Base-by-base conservation (phyloP, 2,329 filamentous ascomycete genomes). In the Aspergillus sp. region DNA sequence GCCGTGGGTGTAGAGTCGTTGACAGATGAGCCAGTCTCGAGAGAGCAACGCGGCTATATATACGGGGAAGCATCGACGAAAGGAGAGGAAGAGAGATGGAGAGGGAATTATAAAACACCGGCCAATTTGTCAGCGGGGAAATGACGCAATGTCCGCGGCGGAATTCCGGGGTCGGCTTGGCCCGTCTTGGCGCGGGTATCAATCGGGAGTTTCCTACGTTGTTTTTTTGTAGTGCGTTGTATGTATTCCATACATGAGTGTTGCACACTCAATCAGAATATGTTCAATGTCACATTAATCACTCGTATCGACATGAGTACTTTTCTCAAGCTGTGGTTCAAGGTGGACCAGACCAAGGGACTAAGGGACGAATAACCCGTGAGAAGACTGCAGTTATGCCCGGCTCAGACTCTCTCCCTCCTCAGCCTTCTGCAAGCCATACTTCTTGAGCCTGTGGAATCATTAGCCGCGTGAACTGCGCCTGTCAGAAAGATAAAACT, bases 371-470 rank as follows among this genome's bases (percentile, higher is more conserved):
- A 22, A 22, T 22, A 22, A 22, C 6, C 10, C 19, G 10, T 22
- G 19, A 22, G 10, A 22, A 22, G 19, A 22, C 5, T 6, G 6
- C 19, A 22, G 10, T 22, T 22, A 22, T 5, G 19, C 19, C 19
- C 19, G 19, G 19, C 19, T 22, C 45, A 52, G 17, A 30, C 36
- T 47, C 51, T 58, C 52, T 17, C 57, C 57, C 25, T 46, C 47
- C 29, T 57, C 57, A 11, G 49, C 51, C 51, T 61, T 61, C 44
- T 48, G 48, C 44, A 54, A 52, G 24, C 61, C 62, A 44, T 63
- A 67, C 51, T 66, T 66, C 61, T 64, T 64, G 34, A 65, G 45
- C 29, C 55, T 44, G 15, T 37, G 40, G 24, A 39, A 48, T 14
- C n/a, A 26, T 41, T 32, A 41, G 39, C n/a, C 2, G 5, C 2